Evolutionary conservation across 805 yeast genomes (phyloP).

Genomic region (Limtongia smithiae): DNA sequence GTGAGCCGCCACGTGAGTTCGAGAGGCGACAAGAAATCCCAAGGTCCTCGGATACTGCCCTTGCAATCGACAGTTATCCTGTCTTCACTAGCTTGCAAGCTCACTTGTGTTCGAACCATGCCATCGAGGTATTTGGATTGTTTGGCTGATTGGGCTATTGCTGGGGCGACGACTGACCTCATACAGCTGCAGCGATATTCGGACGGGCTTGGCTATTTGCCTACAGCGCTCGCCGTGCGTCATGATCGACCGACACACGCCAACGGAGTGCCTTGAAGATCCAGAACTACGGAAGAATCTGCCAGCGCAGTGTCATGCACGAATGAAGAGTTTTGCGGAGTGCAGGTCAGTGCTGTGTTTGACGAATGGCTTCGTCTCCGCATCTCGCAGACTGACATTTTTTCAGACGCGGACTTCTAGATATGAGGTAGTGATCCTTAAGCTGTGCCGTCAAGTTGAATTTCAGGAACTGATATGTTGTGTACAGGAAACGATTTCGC

Average conservation of each 20-base stretch:
- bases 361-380: not conserved
- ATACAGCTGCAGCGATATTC: slow-evolving; percentile 94
- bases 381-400: not conserved
- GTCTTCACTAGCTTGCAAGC: too few relatives aligned
- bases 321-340: slow-evolving; percentile 79
- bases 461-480: not conserved
- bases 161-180: too few relatives aligned
- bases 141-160: too few relatives aligned
- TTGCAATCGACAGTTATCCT: too few relatives aligned
- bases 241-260: slow-evolving; percentile 80
- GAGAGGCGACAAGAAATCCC: too few relatives aligned
- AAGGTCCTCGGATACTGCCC: too few relatives aligned
- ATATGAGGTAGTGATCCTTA: slow-evolving; percentile 49
- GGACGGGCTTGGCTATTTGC: slow-evolving; percentile 93
- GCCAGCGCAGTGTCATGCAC: slow-evolving; percentile 85
- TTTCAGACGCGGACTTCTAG: slow-evolving; percentile 68
- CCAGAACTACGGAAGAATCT: slow-evolving; percentile 71
- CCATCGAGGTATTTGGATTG: too few relatives aligned
- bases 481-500: slow-evolving; percentile 73
- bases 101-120: too few relatives aligned
- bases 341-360: slow-evolving; percentile 49
- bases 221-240: slow-evolving; percentile 96
- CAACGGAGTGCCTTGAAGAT: slow-evolving; percentile 78
- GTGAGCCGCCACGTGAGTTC: too few relatives aligned
- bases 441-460: not conserved